These are phyloP conservation scores for Cordyceps tenuipes DNA, from an alignment of 2,329 filamentous ascomycete genomes.

Conservation along the genomic window DNA sequence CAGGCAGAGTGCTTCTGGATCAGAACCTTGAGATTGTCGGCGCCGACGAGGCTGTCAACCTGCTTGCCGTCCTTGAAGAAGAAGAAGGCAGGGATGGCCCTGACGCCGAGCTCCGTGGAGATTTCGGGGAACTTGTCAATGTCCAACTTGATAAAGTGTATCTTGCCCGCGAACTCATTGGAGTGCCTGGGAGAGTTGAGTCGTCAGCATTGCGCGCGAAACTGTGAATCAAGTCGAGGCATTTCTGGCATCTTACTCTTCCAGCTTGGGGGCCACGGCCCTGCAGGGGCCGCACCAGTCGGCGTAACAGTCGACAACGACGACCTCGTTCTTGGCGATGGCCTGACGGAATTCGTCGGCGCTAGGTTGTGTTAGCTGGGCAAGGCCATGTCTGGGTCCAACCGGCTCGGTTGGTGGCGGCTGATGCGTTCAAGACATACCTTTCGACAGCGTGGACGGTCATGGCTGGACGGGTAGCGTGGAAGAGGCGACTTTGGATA, in stretches of 20 bases:
- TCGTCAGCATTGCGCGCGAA: background rate
- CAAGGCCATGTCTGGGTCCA: background rate
- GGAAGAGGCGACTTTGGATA: conserved; percentile 6
- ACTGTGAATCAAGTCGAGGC: background rate
- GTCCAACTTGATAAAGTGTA: conserved; percentile 82
- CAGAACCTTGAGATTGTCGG: conserved; percentile 58
- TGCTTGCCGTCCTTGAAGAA: conserved; percentile 75
- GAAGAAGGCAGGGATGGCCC: conserved; percentile 88
- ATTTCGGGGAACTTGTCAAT: conserved; percentile 75
- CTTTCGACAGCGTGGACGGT: conserved; percentile 12
- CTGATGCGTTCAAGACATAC: background rate
- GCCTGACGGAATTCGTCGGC: conserved; percentile 11
- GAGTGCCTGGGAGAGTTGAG: conserved; percentile 16
- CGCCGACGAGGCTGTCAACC: conserved; percentile 66
- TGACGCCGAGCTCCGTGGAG: conserved; percentile 67
- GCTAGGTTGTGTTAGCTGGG: background rate
- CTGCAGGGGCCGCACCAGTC: conserved; percentile 95
- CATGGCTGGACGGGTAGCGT: conserved; percentile 11
- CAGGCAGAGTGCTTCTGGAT: conserved; percentile 21
- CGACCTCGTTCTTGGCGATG: conserved; percentile 39
- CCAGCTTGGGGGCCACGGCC: conserved; percentile 68
- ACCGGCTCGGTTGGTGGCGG: background rate
- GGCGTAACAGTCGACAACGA: conserved; percentile 82
- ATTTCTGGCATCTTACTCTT: conserved; percentile 19
- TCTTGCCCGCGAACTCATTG: conserved; percentile 41